Evolutionary conservation across 2,329 filamentous ascomycete genomes (phyloP).

Genomic region (Aspergillus jensenii): DNA sequence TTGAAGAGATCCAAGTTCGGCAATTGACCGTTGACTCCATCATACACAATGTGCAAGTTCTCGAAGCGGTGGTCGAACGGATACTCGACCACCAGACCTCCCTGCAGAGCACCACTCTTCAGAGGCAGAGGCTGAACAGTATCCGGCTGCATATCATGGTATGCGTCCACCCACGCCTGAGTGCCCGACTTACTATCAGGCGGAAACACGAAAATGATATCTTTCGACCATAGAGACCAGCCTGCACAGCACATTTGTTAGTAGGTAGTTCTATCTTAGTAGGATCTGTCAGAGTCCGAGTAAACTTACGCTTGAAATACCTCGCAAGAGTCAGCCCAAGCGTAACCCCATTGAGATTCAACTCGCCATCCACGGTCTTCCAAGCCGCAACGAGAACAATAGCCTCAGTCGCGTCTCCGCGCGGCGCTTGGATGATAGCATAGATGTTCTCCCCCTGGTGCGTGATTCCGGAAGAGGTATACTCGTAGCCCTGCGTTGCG

Average conservation of each 20-base stretch:
- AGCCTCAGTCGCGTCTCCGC: conserved; percentile 94
- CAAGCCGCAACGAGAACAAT: conserved; percentile 90
- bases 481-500: conserved; percentile 84
- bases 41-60: conserved; percentile 86
- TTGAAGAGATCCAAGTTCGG: conserved; percentile 97
- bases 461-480: conserved; percentile 71
- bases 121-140: conserved; percentile 75
- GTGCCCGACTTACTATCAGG: conserved; percentile 86
- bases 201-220: conserved; percentile 89
- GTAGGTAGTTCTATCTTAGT: not conserved
- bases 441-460: conserved; percentile 88
- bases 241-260: conserved; percentile 44
- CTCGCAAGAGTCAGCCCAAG: conserved; percentile 82
- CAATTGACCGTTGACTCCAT: conserved; percentile 91
- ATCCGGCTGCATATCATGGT: conserved; percentile 81
- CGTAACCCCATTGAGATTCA: conserved; percentile 85
- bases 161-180: conserved; percentile 96
- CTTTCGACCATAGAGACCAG: conserved; percentile 98
- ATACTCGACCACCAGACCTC: conserved; percentile 90
- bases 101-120: conserved; percentile 91
- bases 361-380: conserved; percentile 73
- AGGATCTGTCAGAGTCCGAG: not conserved
- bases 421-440: conserved; percentile 85
- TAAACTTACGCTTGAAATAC: conserved; percentile 77
- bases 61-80: conserved; percentile 82